A percentile compares a stretch with the other conserved stretches of the same genome.
Evolutionary conservation across 139 green algal species (phyloP).

Genomic region (Chlorella sp.): DNA sequence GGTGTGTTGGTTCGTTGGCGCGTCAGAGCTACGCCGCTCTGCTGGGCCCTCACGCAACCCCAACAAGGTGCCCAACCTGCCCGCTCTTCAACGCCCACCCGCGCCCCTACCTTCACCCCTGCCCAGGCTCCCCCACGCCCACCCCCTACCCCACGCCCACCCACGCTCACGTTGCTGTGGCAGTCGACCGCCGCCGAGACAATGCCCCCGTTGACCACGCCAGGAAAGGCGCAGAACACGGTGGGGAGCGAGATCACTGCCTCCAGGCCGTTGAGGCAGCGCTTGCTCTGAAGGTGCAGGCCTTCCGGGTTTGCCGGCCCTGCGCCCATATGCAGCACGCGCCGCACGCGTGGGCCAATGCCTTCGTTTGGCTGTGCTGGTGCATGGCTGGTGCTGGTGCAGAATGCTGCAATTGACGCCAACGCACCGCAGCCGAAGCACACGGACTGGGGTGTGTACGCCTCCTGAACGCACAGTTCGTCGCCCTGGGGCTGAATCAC

Average conservation of each 20-base stretch:
- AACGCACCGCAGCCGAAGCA: constrained; percentile 76
- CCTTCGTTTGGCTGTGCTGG: too few relatives aligned
- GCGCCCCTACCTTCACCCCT: too few relatives aligned
- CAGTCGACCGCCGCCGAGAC: constrained; percentile 73
- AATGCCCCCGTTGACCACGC: constrained; percentile 77
- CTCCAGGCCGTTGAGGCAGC: constrained; percentile 54
- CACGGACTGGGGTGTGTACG: constrained; percentile 55
- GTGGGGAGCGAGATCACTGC: constrained; percentile 27
- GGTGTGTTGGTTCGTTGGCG: too few relatives aligned
- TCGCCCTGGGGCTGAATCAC: constrained; percentile 37
- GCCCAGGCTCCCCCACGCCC: too few relatives aligned
- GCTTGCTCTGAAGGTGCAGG: constrained; percentile 52
- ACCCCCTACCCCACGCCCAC: too few relatives aligned
- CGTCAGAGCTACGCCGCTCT: too few relatives aligned
- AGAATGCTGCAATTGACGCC: background rate
- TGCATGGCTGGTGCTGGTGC: too few relatives aligned
- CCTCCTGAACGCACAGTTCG: constrained; percentile 60
- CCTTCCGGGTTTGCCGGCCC: constrained; percentile 28
- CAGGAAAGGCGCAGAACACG: constrained; percentile 65
- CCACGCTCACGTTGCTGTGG: constrained; percentile 46
- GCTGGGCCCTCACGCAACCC: too few relatives aligned
- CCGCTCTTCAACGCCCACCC: too few relatives aligned
- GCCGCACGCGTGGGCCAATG: too few relatives aligned
- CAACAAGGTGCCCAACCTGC: too few relatives aligned
- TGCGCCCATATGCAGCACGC: too few relatives aligned